phyloP scores from a whole-genome alignment of 371 early-diverging fungal genomes.

The Cokeromyces recurvatus region DNA sequence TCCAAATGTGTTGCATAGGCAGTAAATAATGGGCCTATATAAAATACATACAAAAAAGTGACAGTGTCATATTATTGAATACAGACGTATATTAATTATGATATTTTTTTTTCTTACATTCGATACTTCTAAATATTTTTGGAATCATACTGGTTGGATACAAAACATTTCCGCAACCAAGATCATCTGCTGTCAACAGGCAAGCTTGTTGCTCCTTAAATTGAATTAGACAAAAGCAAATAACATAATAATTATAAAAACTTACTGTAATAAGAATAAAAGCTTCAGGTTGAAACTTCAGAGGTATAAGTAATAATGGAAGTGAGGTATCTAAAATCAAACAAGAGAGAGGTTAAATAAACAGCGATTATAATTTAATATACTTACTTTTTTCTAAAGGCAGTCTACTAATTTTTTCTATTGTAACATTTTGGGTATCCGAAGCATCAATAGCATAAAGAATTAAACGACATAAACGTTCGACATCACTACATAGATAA shows the following conservation, averaged over 20 bases:
- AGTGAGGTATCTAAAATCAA: conserved; percentile 25
- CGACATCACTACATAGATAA: conserved; percentile 24
- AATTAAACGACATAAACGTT: conserved; percentile 25
- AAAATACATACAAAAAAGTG: no score
- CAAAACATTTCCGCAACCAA: conserved; percentile 32
- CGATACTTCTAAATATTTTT: conserved; percentile 12
- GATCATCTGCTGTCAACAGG: conserved; percentile 23
- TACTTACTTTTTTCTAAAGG: conserved; percentile 33
- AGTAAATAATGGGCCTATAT: conserved; percentile 28
- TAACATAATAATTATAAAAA: neutral
- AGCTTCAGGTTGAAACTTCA: conserved; percentile 25
- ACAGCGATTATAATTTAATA: no score
- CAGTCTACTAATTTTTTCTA: conserved; percentile 29
- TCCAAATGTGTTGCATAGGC: conserved; percentile 14
- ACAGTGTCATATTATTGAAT: no score
- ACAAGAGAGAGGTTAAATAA: neutral
- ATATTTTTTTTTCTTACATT: conserved; percentile 9
- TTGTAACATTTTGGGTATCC: conserved; percentile 15
- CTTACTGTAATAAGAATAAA: conserved; percentile 35
- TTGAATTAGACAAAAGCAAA: no score
- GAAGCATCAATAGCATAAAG: conserved; percentile 33
- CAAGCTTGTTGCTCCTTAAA: conserved; percentile 19
- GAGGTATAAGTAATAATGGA: conserved; percentile 33
- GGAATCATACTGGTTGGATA: conserved; percentile 26
- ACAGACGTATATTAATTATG: neutral